Conservation (phyloP, 306 rosid species). For the Senna siamea region DNA sequence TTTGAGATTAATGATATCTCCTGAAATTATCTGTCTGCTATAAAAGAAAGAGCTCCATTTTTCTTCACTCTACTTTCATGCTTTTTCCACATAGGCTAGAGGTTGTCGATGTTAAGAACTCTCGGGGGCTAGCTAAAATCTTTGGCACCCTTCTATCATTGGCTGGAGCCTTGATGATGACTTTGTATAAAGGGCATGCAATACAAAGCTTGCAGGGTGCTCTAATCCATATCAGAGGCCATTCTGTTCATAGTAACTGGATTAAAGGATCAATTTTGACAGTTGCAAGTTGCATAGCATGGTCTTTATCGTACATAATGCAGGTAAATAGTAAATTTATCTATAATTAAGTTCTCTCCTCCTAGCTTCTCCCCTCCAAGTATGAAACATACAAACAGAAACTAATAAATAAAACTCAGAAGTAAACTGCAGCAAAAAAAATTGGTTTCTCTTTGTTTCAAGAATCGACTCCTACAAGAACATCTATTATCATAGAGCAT, state of each 20-base stretch:
- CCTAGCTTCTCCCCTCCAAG: too few relatives aligned
- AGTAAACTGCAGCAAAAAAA: too few relatives aligned
- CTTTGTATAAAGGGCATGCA: slow-evolving; percentile 45
- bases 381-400: background rate
- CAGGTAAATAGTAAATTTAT: slow-evolving; percentile 51
- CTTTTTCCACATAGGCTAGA: slow-evolving; percentile 42
- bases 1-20: slow-evolving; percentile 8
- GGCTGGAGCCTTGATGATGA: slow-evolving; percentile 42
- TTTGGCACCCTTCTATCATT: slow-evolving; percentile 46
- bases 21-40: background rate
- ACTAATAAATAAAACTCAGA: background rate
- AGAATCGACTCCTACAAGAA: background rate
- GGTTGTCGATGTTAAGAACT: slow-evolving; percentile 42
- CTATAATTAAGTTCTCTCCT: background rate
- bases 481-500: background rate
- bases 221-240: slow-evolving; percentile 37
- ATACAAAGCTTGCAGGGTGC: slow-evolving; percentile 39
- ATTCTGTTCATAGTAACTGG: slow-evolving; percentile 43
- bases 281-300: slow-evolving; percentile 52
- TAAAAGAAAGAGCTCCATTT: background rate
- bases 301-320: slow-evolving; percentile 54
- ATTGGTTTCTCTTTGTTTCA: background rate
- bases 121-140: slow-evolving; percentile 50
- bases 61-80: background rate
- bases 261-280: slow-evolving; percentile 49